Evolutionary conservation across 1,139 yeast species (phyloP).

Genomic region (Trichomonascaceae sp.): DNA sequence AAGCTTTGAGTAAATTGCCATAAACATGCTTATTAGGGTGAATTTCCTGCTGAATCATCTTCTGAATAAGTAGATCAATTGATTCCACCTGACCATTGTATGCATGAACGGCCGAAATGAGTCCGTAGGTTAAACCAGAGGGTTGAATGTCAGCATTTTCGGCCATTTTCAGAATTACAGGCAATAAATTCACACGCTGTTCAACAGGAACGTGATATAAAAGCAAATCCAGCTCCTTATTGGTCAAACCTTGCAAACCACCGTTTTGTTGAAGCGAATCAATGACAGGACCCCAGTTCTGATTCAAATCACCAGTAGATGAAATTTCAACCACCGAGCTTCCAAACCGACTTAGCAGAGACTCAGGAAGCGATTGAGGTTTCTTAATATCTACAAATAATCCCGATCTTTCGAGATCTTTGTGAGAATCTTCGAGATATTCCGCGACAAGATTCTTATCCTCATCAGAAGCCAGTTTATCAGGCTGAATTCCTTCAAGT

Average conservation of each 20-base stretch:
- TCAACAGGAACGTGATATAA: slow-evolving; percentile 26
- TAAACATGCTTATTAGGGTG: slow-evolving; percentile 39
- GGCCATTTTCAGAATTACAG: slow-evolving; percentile 27
- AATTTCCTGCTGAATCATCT: slow-evolving; percentile 30
- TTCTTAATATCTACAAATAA: slow-evolving; percentile 12
- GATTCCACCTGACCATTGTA: slow-evolving; percentile 25
- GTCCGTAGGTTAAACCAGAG: slow-evolving; percentile 25
- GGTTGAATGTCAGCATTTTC: slow-evolving; percentile 20
- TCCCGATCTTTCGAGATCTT: slow-evolving; percentile 9
- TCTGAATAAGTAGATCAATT: slow-evolving; percentile 32
- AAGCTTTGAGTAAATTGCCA: slow-evolving; percentile 41
- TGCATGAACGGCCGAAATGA: slow-evolving; percentile 34
- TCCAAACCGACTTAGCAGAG: slow-evolving; percentile 19
- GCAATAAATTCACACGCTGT: slow-evolving; percentile 20
- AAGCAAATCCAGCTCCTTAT: slow-evolving; percentile 24
- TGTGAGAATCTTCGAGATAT: slow-evolving; percentile 14
- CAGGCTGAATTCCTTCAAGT: slow-evolving; percentile 8
- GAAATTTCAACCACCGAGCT: slow-evolving; percentile 17
- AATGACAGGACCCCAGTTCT: slow-evolving; percentile 24
- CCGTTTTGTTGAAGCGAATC: slow-evolving; percentile 15
- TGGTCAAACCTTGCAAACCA: slow-evolving; percentile 19
- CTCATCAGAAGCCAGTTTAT: slow-evolving; percentile 13
- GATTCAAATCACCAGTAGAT: slow-evolving; percentile 14
- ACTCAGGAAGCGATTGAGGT: slow-evolving; percentile 16
- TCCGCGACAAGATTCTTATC: slow-evolving; percentile 21